A percentile compares a stretch with the other conserved stretches of the same genome.
Conservation (phyloP, 140 eudicot genomes). For the Ambrosia hybrid region DNA sequence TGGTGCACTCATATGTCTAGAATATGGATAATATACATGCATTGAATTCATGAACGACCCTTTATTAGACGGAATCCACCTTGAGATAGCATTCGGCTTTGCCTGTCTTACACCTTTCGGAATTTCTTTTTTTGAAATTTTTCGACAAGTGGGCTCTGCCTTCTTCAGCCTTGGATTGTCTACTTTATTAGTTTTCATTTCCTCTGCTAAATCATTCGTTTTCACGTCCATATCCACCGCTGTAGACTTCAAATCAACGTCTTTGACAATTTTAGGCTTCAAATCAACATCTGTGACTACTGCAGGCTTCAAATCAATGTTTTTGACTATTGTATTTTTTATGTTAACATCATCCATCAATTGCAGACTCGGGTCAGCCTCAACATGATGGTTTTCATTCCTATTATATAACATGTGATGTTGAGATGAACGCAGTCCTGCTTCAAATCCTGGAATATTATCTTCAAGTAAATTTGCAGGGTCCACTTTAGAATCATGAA, state of each 20-base stretch:
- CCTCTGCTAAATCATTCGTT: conserved; percentile 16
- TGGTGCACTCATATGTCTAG: conserved; percentile 75
- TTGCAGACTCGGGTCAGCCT: conserved; percentile 15
- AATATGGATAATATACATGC: not conserved
- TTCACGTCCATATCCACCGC: conserved; percentile 13
- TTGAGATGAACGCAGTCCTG: conserved; percentile 17
- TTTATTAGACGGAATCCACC: conserved; percentile 87
- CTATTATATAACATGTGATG: not conserved
- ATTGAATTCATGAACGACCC: conserved; percentile 63
- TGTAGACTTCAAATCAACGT: conserved; percentile 1
- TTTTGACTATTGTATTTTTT: not conserved
- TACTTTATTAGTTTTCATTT: conserved; percentile 8
- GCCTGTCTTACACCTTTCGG: conserved; percentile 42
- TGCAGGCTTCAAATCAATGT: not conserved
- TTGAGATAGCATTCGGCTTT: conserved; percentile 49
- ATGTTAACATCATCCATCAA: conserved; percentile 6
- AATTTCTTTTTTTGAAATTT: conserved; percentile 43
- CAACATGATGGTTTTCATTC: not conserved
- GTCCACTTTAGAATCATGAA: conserved; percentile 16
- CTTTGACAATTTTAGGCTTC: not conserved
- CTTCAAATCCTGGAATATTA: conserved; percentile 6
- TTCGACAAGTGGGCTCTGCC: conserved; percentile 8
- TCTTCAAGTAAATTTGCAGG: conserved; percentile 19
- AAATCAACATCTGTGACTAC: conserved; percentile 8
- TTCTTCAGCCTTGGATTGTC: conserved; percentile 16